Conservation (phyloP, 176 grass and related monocot genomes). For the Avena atlantica region DNA sequence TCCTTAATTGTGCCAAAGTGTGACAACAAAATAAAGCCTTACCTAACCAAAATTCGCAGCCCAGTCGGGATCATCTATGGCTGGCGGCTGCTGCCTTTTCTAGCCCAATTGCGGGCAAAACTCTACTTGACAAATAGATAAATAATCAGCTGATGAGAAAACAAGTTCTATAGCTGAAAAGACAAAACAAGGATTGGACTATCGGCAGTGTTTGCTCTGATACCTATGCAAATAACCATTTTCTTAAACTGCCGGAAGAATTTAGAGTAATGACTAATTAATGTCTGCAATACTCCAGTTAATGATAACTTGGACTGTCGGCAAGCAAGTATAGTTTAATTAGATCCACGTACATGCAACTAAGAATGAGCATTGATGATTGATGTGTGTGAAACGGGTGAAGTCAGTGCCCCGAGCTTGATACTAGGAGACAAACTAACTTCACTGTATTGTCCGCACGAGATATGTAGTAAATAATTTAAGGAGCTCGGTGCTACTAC, state of each 20-base stretch:
- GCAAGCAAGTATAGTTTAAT: neutral
- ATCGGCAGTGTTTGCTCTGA: neutral
- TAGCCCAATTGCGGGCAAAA: neutral
- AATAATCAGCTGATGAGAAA: neutral
- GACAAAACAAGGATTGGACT: neutral
- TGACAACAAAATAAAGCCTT: neutral
- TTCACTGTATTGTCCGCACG: neutral
- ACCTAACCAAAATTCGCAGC: neutral
- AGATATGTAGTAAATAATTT: neutral
- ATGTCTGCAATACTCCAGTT: neutral
- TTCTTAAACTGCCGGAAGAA: conserved; percentile 13
- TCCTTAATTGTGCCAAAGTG: conserved; percentile 3
- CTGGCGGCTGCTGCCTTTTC: neutral
- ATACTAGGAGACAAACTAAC: neutral
- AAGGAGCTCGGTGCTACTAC: neutral
- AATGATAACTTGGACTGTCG: conserved; percentile 13
- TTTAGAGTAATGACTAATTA: conserved; percentile 9
- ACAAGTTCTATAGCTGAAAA: neutral
- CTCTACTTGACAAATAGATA: neutral
- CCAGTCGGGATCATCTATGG: neutral
- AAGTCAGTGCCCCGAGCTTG: neutral
- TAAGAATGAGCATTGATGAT: conserved; percentile 24
- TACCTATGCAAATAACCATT: conserved; percentile 20
- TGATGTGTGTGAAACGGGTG: neutral
- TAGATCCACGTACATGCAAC: conserved; percentile 41